Conservation (phyloP, 257 asterid genomes). For the Jaltomata sinuosa region DNA sequence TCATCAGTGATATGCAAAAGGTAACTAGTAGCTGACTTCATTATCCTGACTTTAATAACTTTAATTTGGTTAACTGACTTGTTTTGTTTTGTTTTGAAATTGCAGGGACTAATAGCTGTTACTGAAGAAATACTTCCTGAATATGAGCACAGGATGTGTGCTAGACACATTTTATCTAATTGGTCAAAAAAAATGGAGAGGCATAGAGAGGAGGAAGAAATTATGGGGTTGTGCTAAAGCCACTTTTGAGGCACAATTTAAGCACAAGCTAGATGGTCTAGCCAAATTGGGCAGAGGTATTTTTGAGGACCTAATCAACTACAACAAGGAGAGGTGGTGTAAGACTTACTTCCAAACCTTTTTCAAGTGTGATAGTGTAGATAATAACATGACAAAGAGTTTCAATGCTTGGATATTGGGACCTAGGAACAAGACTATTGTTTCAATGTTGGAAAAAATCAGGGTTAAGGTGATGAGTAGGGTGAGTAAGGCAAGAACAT, state of each 20-base stretch:
- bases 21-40: neutral
- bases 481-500: too few relatives aligned
- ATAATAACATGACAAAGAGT: too few relatives aligned
- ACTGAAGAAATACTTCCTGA: neutral
- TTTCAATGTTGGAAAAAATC: too few relatives aligned
- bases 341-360: neutral
- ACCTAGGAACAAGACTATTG: too few relatives aligned
- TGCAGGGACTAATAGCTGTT: neutral
- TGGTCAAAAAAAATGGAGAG: neutral
- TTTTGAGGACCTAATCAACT: too few relatives aligned
- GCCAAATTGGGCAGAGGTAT: too few relatives aligned
- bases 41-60: neutral
- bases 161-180: neutral
- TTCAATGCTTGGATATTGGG: too few relatives aligned
- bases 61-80: too few relatives aligned
- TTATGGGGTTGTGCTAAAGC: neutral
- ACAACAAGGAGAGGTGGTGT: neutral
- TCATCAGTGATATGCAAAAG: neutral
- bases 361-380: neutral
- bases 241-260: neutral
- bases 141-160: neutral
- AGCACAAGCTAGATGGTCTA: neutral
- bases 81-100: too few relatives aligned
- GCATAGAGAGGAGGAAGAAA: neutral
- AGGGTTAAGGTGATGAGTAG: too few relatives aligned